These are phyloP conservation scores for Ascochyta lentis DNA, from an alignment of 2,329 filamentous ascomycete species.

Conservation along the genomic window DNA sequence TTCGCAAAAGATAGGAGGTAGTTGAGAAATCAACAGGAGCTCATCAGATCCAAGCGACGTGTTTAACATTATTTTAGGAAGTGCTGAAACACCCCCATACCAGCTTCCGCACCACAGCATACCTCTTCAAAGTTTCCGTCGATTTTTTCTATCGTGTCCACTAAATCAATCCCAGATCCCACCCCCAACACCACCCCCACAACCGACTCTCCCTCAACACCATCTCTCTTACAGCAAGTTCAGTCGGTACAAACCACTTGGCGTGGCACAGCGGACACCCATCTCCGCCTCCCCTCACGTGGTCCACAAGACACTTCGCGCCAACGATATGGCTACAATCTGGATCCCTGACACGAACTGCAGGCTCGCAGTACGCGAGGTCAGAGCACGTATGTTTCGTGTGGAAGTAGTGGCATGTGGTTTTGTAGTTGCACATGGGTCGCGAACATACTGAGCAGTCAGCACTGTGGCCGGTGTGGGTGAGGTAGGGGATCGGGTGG, in stretches of 20 bases:
- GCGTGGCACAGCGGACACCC: background rate
- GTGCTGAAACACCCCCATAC: background rate
- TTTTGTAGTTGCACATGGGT: slow-evolving; percentile 1
- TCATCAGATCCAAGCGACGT: slow-evolving; percentile 19
- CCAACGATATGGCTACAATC: slow-evolving; percentile 1
- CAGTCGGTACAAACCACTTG: background rate
- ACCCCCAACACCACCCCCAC: background rate
- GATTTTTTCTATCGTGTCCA: too few species aligned
- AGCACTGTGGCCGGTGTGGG: background rate
- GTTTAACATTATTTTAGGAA: slow-evolving; percentile 1
- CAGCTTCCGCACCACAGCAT: too few species aligned
- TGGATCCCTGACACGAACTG: background rate
- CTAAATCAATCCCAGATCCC: background rate
- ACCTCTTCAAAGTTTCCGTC: too few species aligned
- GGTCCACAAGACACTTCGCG: background rate
- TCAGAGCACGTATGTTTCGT: background rate
- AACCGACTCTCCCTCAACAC: background rate
- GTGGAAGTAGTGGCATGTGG: too few species aligned
- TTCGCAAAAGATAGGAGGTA: background rate
- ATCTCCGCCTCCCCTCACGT: background rate
- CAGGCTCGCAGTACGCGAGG: background rate
- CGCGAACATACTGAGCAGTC: background rate
- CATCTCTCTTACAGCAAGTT: background rate
- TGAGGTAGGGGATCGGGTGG: background rate
- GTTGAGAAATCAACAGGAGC: background rate